Evolutionary conservation across 2,329 filamentous ascomycete genomes (phyloP), one percentile per base, ranked within the genome.

Genomic region (Fusarium verrucosum): DNA sequence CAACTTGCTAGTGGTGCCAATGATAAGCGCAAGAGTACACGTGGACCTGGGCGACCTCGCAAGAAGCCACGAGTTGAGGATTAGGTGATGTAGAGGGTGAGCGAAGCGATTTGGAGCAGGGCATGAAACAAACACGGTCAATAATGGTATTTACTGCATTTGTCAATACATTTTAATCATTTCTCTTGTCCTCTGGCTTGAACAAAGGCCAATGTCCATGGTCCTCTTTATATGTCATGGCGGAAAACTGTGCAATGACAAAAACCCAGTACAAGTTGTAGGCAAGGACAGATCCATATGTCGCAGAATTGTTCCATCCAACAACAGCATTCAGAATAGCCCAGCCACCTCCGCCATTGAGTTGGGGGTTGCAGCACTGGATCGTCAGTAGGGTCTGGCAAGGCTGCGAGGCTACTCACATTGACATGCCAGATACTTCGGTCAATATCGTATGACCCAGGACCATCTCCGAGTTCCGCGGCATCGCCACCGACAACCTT

Each of bases 231-330:
- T 86, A 92, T 37, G 88, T 82, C 82, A 94, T 83, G 32, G 80
- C 72, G 8, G 86, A 65, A 74, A 94, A 91, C 13, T 83, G 83
- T 22, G 92, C 84, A 47, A 93, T 92, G 66, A 95, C 86, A 10
- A 81, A 80, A 37, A 94, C 77, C 93, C 92, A 97, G 81, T 96
- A 96, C 11, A 94, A 50, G 73, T 95, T 96, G 79, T 96, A 96
- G 4, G 90, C 87, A 56, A 96, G 86, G 62, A 96, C 90, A 2
- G 91, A 94, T 43, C 92, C 92, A 70, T 94, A 93, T 2, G 92
- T 96, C 5, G 91, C 93, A 16, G 90, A 92, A 79, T 96, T 96
- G 63, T 88, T 86, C 93, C 93, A 97, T 53, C 93, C 92, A 8
- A 96, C 82, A 37, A 96, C 82, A 56, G 91, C 88, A 71, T 96